Percentiles rank a stretch among this genome's conserved stretches.
phyloP scores from a whole-genome alignment of 2,329 filamentous ascomycete genomes.

The Talaromyces islandicus region DNA sequence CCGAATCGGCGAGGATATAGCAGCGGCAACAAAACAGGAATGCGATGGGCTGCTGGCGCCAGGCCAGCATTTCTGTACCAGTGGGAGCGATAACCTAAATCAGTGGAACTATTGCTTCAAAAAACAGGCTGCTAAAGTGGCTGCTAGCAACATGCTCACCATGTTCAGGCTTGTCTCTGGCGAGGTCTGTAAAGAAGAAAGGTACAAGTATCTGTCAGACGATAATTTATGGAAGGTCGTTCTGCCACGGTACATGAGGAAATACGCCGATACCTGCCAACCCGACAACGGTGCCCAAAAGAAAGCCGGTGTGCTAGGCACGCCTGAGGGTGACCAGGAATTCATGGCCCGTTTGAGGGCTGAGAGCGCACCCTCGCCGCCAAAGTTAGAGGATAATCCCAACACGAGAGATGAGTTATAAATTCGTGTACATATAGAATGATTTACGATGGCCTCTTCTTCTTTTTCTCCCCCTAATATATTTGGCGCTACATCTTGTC shows the following conservation, averaged over 20 bases:
- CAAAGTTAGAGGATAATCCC: neutral
- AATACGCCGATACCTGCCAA: conserved; percentile 9
- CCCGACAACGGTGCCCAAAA: neutral
- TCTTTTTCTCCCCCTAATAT: neutral
- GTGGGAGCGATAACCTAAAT: conserved; percentile 4
- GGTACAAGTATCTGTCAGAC: conserved; percentile 6
- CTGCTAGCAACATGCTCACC: conserved; percentile 7
- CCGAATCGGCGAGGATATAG: conserved; percentile 8
- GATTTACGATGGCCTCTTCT: neutral
- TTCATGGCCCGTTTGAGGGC: neutral
- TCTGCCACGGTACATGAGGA: conserved; percentile 10
- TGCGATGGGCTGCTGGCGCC: conserved; percentile 2
- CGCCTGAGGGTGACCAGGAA: neutral
- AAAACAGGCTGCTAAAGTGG: conserved; percentile 7
- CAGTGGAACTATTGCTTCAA: conserved; percentile 12
- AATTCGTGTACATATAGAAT: neutral
- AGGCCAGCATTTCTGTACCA: conserved; percentile 6
- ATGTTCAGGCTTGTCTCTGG: conserved; percentile 9
- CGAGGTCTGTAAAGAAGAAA: conserved; percentile 9
- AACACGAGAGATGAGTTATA: neutral
- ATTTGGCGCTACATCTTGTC: neutral
- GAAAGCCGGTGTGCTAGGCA: neutral
- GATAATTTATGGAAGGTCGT: conserved; percentile 7
- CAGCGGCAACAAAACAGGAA: conserved; percentile 4
- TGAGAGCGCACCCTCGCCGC: neutral